phyloP scores from a whole-genome alignment of 768 basidiomycete species.

The Tylopilus cervinicoccineus region DNA sequence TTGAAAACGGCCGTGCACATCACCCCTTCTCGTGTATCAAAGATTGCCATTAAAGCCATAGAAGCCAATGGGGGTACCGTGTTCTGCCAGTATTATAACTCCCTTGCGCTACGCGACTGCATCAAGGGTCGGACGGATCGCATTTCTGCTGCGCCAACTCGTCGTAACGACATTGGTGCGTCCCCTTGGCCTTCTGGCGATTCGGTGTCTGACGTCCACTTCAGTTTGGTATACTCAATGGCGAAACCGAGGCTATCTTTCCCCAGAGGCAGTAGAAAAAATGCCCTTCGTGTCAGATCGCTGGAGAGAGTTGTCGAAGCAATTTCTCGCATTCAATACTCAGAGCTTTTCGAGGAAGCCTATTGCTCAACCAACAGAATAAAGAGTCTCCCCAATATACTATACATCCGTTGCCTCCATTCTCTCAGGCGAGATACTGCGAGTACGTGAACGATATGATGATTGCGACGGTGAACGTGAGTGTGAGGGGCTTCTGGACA shows the following conservation, averaged over 20 bases:
- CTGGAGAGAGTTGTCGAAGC: slow-evolving; percentile 60
- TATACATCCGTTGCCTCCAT: slow-evolving; percentile 38
- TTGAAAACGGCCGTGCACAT: slow-evolving; percentile 74
- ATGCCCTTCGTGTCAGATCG: slow-evolving; percentile 68
- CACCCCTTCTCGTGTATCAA: slow-evolving; percentile 79
- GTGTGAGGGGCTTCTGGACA: slow-evolving; percentile 60
- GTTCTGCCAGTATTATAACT: slow-evolving; percentile 89
- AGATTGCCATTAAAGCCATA: slow-evolving; percentile 80
- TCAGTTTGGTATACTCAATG: slow-evolving; percentile 77
- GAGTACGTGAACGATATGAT: slow-evolving; percentile 50
- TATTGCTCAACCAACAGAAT: slow-evolving; percentile 17
- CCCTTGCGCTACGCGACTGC: slow-evolving; percentile 75
- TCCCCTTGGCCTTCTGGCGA: slow-evolving; percentile 9
- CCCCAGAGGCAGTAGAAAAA: slow-evolving; percentile 50
- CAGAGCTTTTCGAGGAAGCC: slow-evolving; percentile 31
- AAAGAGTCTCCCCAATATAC: slow-evolving; percentile 10
- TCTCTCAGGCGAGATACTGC: slow-evolving; percentile 55
- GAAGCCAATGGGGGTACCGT: slow-evolving; percentile 80
- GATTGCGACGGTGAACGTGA: slow-evolving; percentile 39
- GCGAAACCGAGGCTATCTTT: slow-evolving; percentile 73
- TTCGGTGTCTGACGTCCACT: slow-evolving; percentile 2
- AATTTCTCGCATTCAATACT: slow-evolving; percentile 52
- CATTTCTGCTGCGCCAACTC: slow-evolving; percentile 74
- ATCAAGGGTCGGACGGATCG: slow-evolving; percentile 70
- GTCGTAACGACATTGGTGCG: slow-evolving; percentile 80